Percentiles rank a stretch among this genome's conserved stretches.
Conservation (phyloP, 371 early-diverging fungal genomes). For the Mucor sp. region DNA sequence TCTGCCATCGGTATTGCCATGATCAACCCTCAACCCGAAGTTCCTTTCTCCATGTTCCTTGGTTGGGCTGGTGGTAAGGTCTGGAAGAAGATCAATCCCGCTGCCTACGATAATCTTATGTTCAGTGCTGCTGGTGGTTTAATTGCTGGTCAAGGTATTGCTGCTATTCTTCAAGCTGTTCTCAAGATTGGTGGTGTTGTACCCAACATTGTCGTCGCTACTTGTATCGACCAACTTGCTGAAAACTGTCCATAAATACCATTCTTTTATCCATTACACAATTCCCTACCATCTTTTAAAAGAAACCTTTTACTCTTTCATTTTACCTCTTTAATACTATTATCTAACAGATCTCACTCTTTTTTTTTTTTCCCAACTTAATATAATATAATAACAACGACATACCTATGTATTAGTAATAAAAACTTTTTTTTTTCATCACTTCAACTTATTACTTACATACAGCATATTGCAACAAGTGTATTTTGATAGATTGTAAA, state of each 20-base stretch:
- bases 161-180: constrained; percentile 66
- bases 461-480: no score
- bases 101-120: constrained; percentile 52
- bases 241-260: constrained; percentile 37
- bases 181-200: constrained; percentile 45
- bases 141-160: constrained; percentile 78
- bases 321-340: not conserved
- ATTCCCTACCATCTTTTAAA: not conserved
- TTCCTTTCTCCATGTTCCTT: constrained; percentile 62
- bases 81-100: constrained; percentile 53
- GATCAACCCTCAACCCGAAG: constrained; percentile 62
- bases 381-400: no score
- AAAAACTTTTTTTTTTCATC: no score
- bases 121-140: constrained; percentile 68
- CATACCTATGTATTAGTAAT: no score
- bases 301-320: not conserved
- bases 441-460: no score
- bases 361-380: no score
- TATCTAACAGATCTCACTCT: not conserved
- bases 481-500: no score
- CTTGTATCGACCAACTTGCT: constrained; percentile 34
- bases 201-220: constrained; percentile 24
- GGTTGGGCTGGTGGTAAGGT: constrained; percentile 57
- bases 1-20: constrained; percentile 73
- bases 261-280: not conserved